A percentile compares a stretch with the other conserved stretches of the same genome.
Conservation (phyloP, 441 rosid genomes). For the Erodium texanum region DNA sequence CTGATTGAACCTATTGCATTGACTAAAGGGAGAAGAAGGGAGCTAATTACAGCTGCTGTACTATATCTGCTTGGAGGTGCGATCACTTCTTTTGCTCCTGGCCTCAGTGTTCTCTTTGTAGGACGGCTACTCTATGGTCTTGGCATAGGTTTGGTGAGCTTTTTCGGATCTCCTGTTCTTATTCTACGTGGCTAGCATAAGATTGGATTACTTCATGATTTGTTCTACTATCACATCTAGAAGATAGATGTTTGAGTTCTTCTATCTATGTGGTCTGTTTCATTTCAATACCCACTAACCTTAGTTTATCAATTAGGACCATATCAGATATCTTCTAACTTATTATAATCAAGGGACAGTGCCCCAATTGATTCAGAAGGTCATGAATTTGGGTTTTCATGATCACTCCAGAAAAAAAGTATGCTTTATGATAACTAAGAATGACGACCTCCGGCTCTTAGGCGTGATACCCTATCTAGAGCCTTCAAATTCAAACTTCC, state of each 20-base stretch:
- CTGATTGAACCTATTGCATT: constrained; percentile 17
- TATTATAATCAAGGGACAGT: not conserved
- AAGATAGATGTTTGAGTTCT: not conserved
- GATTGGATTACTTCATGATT: not conserved
- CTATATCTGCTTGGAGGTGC: constrained; percentile 56
- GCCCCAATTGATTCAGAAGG: not conserved
- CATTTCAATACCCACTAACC: not conserved
- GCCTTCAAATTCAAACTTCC: not conserved
- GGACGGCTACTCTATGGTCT: constrained; percentile 89
- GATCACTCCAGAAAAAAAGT: not conserved
- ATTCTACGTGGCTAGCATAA: not conserved
- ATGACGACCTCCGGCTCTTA: not conserved
- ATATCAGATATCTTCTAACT: not conserved
- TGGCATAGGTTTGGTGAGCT: constrained; percentile 83
- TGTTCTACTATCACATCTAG: not conserved
- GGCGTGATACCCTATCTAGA: not conserved
- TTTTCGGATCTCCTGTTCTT: constrained; percentile 10
- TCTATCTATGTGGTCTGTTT: not conserved
- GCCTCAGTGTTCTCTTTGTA: constrained; percentile 54
- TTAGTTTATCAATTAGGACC: not conserved
- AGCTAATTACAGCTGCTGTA: constrained; percentile 60
- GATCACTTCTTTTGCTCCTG: constrained; percentile 56
- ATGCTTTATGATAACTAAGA: not conserved
- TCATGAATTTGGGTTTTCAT: not conserved
- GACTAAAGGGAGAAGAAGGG: constrained; percentile 71